Evolutionary conservation across 1,284 basidiomycete species (phyloP).

Genomic region (Entoloma clypeatum): DNA sequence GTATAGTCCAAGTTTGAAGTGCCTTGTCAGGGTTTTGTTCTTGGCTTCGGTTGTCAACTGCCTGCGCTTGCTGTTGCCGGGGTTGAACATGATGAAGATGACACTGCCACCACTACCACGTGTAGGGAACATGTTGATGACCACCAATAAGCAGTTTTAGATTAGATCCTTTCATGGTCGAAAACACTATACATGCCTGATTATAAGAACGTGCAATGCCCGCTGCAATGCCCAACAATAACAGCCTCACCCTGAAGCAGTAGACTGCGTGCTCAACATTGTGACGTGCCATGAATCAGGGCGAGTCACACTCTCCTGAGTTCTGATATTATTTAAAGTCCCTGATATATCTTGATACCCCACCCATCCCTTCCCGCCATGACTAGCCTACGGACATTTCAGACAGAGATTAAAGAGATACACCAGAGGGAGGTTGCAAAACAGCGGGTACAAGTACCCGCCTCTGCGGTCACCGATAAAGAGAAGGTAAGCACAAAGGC

Average conservation of each 20-base stretch:
- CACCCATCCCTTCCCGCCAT: conserved; percentile 29
- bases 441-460: conserved; percentile 43
- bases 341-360: conserved; percentile 8
- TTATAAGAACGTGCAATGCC: background rate
- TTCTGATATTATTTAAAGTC: conserved; percentile 6
- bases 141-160: too few relatives aligned
- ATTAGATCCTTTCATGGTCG: conserved; percentile 10
- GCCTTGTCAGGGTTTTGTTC: too few relatives aligned
- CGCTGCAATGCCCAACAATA: background rate
- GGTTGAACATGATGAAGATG: too few relatives aligned
- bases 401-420: conserved; percentile 73
- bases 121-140: too few relatives aligned
- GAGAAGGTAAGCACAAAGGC: conserved; percentile 39
- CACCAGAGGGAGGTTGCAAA: conserved; percentile 58
- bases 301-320: conserved; percentile 16
- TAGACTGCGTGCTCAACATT: background rate
- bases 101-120: conserved; percentile 15
- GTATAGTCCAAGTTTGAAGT: too few relatives aligned
- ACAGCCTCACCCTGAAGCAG: background rate
- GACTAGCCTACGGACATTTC: conserved; percentile 66
- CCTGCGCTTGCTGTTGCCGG: too few relatives aligned
- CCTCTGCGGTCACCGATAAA: conserved; percentile 17
- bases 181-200: background rate
- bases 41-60: too few relatives aligned
- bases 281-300: conserved; percentile 10